Evolutionary conservation across 306 rosid genomes (phyloP).

Genomic region (Dicorynia guianensis): DNA sequence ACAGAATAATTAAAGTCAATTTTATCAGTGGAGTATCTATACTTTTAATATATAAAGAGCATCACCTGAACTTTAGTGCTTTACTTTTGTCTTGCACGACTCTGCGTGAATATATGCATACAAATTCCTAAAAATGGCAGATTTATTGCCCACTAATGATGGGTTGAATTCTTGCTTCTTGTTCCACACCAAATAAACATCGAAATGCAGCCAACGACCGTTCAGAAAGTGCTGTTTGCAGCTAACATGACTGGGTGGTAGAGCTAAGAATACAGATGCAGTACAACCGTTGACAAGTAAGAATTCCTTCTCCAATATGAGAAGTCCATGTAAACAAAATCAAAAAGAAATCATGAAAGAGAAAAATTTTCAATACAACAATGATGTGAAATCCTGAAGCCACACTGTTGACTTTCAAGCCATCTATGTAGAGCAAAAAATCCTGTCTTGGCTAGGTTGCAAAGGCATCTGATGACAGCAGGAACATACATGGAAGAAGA

Average conservation of each 20-base stretch:
- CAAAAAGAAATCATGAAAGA: background rate
- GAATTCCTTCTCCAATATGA: background rate
- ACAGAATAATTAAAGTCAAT: too few relatives aligned
- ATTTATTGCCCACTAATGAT: too few relatives aligned
- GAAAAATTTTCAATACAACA: background rate
- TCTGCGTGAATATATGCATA: too few relatives aligned
- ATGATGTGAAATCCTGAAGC: conserved; percentile 1
- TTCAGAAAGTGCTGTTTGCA: too few relatives aligned
- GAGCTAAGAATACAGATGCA: background rate
- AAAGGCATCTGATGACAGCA: background rate
- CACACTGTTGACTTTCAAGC: background rate
- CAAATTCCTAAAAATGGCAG: too few relatives aligned
- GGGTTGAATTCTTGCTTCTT: too few relatives aligned
- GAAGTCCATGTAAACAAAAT: background rate
- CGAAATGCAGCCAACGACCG: background rate
- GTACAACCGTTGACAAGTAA: background rate
- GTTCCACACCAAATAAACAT: background rate
- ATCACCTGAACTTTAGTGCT: too few relatives aligned
- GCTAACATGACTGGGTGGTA: background rate
- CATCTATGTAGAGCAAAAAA: background rate
- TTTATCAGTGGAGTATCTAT: too few relatives aligned
- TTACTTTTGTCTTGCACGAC: too few relatives aligned
- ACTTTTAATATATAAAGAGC: too few relatives aligned
- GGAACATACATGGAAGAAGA: background rate
- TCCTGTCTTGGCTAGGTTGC: background rate